Evolutionary conservation across 2,329 filamentous ascomycete genomes (phyloP), one percentile per base, ranked within the genome.

Genomic region (Ambrosiella xylebori): DNA sequence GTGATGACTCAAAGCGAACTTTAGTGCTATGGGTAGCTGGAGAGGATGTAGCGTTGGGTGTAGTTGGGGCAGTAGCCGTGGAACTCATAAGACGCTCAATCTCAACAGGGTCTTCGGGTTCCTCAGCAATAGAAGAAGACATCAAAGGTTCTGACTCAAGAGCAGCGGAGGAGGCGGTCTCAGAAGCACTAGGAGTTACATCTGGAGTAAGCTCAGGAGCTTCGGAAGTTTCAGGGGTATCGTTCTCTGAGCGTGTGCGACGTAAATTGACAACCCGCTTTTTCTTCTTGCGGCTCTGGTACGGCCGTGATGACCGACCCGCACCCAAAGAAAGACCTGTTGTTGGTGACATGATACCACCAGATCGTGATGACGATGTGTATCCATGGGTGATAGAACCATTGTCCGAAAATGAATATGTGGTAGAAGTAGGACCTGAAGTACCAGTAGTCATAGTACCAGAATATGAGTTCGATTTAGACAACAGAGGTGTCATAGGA

Each of bases 211-310:
- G 64, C 27, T 70, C 68, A 19, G 74, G 74, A 13, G 70, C 73
- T 9, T 68, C 76, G 17, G 13, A 13, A n/a, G 55, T 54, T 27
- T 27, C 27, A 19, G 74, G 73, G 9, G 73, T 73, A 54, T 59
- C 58, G 39, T 58, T 68, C 60, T 76, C 75, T 3, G 74, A 72
- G 64, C 77, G 79, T 61, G 78, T 74, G 61, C 77, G 81, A n/a
- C 88, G 78, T 12, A 94, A 74, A 65, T 94, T 88, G 61, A 94
- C 86, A 12, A 94, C 83, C 17, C 88, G 77, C 60, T 81, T 88
- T 77, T 91, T 94, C 74, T 87, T 86, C 72, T 87, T 91, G 57
- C 86, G 80, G 39, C 80, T 76, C 19, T 76, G 75, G 61, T 81
- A 77, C 2, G 81, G 72, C 63, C 85, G 79, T 49, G 77, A 72